Percentiles rank a stretch among this genome's conserved stretches.
phyloP scores from a whole-genome alignment of 1,284 basidiomycete genomes.

The Pyrrhoderma lamaoense region DNA sequence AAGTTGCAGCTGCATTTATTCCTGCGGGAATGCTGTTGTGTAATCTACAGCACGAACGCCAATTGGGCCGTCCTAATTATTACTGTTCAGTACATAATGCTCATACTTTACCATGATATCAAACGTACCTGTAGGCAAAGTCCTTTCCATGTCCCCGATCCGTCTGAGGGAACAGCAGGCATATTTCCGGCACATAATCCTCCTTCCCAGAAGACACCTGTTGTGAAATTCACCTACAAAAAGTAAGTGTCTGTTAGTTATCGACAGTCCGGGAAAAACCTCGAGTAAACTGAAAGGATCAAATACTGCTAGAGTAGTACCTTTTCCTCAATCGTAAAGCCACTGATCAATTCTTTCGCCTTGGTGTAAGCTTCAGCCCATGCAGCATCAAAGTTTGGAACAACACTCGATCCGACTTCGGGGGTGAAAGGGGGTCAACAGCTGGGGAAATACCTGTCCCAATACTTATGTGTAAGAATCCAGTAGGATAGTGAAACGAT shows the following conservation, averaged over 20 bases:
- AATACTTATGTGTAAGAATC: not conserved
- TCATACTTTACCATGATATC: not conserved
- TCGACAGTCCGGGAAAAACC: too few relatives aligned
- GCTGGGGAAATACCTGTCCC: slow-evolving; percentile 31
- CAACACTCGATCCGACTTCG: slow-evolving; percentile 28
- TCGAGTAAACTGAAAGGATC: too few relatives aligned
- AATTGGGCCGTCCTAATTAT: slow-evolving; percentile 41
- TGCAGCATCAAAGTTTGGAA: slow-evolving; percentile 43
- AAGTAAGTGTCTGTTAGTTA: too few relatives aligned
- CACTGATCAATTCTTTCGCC: slow-evolving; percentile 29
- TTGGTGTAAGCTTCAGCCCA: slow-evolving; percentile 42
- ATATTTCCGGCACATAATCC: slow-evolving; percentile 60
- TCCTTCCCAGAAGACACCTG: slow-evolving; percentile 46
- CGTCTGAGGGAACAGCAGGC: slow-evolving; percentile 28
- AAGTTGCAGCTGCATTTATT: slow-evolving; percentile 52
- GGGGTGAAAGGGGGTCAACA: slow-evolving; percentile 39
- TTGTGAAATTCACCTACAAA: slow-evolving; percentile 42
- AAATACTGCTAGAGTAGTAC: slow-evolving; percentile 23
- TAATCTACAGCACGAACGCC: slow-evolving; percentile 41
- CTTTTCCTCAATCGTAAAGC: slow-evolving; percentile 24
- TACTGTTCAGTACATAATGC: not conserved
- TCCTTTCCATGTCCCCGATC: slow-evolving; percentile 41
- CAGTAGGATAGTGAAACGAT: too few relatives aligned
- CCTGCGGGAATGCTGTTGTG: slow-evolving; percentile 51
- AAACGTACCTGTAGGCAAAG: slow-evolving; percentile 52